Base-by-base conservation (phyloP, 768 basidiomycete genomes). In the Calvatia gigantea region DNA sequence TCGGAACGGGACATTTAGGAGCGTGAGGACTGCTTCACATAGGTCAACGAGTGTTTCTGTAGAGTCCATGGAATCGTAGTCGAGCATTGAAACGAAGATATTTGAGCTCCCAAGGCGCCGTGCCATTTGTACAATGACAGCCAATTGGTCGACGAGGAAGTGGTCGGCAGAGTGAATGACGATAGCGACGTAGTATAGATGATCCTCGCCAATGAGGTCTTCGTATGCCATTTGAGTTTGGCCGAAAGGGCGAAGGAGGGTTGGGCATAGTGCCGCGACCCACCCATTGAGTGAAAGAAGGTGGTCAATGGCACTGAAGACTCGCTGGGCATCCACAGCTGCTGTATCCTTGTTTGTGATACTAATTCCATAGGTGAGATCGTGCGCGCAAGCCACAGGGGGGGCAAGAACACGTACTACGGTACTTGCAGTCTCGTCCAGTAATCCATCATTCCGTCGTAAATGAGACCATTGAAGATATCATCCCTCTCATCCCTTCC, bases 151-250 rank as follows among this genome's bases (percentile, higher is more conserved):
- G 61, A 98, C 91, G 51, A 98, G 84, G 75, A 99, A 99, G 69
- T 99, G 97, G 76, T 99, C 97, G 2, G 97, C 97, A 3, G 94
- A 96, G 70, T 99, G 96, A 42, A 99, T 90, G 60, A 95, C 84
- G 62, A 98, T 89, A 54, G 93, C 95, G 60, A 99, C 82, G 69
- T 87, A 99, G 77, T 98, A 99, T 15, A 98, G 78, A 61, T 89
- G 86, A 62, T 91, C 86, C 51, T 88, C 82, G 31, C 79, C 79
- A 23, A 88, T 84, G 58, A 99, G 85, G 70, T 95, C 94, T 63
- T 93, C 91, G 69, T 94, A 98, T 17, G 89, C 80, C 61, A 89
- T 85, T 62, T 85, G 88, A 71, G 94, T 91, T 66, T 95, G 89
- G 4, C 91, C 92, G 64, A 99, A 99, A 2, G 97, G 97, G n/a